Conservation (phyloP, 805 yeast genomes). For the Saccharomycopsis capsularis region DNA sequence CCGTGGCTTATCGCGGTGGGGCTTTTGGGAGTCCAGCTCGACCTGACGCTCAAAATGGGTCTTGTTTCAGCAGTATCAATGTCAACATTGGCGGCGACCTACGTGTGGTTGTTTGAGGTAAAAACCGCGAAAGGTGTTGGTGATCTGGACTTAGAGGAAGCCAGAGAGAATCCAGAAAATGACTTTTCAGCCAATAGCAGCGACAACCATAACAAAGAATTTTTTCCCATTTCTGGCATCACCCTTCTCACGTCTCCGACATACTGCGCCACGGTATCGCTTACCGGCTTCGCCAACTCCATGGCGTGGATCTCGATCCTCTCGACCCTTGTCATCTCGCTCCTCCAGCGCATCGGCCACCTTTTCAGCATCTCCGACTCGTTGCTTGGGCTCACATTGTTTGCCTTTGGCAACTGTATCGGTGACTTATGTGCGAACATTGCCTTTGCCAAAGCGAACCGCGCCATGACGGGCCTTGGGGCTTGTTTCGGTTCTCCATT, state of each 20-base stretch:
- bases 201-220: neutral
- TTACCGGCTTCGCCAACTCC: slow-evolving; percentile 45
- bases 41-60: neutral
- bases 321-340: slow-evolving; percentile 41
- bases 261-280: neutral
- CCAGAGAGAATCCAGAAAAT: neutral
- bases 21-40: neutral
- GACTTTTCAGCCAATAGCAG: neutral
- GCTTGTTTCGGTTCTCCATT: slow-evolving; percentile 95
- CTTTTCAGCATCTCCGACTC: slow-evolving; percentile 63
- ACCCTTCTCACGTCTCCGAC: neutral
- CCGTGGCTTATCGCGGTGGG: slow-evolving; percentile 13
- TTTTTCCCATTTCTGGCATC: neutral
- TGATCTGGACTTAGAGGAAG: neutral
- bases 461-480: slow-evolving; percentile 84
- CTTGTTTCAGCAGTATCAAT: neutral
- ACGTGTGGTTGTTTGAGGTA: neutral
- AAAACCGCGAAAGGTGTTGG: neutral
- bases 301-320: slow-evolving; percentile 56
- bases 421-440: slow-evolving; percentile 84
- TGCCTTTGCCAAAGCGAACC: slow-evolving; percentile 73
- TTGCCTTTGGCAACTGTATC: slow-evolving; percentile 86
- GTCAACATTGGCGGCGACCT: neutral
- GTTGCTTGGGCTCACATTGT: slow-evolving; percentile 75
- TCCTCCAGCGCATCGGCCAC: slow-evolving; percentile 54